phyloP scores from a whole-genome alignment of 2,329 filamentous ascomycete genomes.

The Monilinia vaccinii-corymbosi region DNA sequence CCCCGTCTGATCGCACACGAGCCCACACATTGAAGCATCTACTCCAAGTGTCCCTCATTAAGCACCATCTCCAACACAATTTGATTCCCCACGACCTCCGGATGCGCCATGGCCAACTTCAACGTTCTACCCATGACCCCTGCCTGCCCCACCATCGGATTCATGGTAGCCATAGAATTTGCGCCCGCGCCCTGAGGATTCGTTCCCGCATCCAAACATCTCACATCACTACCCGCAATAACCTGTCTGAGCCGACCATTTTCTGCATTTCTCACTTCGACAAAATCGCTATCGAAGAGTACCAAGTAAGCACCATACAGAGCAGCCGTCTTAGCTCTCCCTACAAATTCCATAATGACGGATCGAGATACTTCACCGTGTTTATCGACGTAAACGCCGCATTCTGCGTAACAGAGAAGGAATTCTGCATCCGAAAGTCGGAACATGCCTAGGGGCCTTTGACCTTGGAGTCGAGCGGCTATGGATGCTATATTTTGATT shows the following conservation, averaged over 20 bases:
- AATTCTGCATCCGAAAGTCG: constrained; percentile 87
- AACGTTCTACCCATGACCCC: constrained; percentile 56
- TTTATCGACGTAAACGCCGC: constrained; percentile 96
- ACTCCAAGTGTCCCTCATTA: constrained; percentile 65
- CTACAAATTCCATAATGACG: constrained; percentile 98
- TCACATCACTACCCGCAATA: constrained; percentile 82
- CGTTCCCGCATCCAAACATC: constrained; percentile 79
- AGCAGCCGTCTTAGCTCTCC: constrained; percentile 75
- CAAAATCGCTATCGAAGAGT: constrained; percentile 91
- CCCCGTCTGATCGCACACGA: neutral
- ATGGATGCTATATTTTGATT: constrained; percentile 79
- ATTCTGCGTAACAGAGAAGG: constrained; percentile 87
- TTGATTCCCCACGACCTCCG: constrained; percentile 73
- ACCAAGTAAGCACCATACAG: constrained; percentile 88
- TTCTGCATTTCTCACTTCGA: constrained; percentile 93
- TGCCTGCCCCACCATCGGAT: constrained; percentile 16
- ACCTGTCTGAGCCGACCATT: constrained; percentile 91
- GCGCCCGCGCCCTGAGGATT: constrained; percentile 43
- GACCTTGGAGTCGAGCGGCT: constrained; percentile 69
- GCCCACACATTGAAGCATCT: neutral
- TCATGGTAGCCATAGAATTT: constrained; percentile 16
- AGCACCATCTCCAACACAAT: constrained; percentile 87
- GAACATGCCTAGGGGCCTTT: constrained; percentile 92
- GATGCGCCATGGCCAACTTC: constrained; percentile 94
- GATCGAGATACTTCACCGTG: constrained; percentile 90